A percentile compares a stretch with the other conserved stretches of the same genome.
phyloP scores from a whole-genome alignment of 441 rosid species.

The Mallotus japonicus region DNA sequence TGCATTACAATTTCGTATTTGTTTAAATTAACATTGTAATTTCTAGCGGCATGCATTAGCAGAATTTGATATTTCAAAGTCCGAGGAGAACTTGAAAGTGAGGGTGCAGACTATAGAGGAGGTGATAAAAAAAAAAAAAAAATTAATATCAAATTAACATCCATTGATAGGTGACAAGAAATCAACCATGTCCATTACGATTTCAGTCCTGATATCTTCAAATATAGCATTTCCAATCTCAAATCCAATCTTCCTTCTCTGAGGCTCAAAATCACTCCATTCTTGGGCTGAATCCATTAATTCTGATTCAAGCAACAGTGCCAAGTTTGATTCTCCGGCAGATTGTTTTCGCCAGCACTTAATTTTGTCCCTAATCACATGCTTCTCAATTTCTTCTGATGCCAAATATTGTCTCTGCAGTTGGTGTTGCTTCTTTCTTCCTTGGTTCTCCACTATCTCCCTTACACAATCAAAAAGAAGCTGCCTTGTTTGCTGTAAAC shows the following conservation, averaged over 20 bases:
- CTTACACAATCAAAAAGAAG: constrained; percentile 45
- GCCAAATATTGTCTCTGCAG: constrained; percentile 13
- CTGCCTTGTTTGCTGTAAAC: constrained; percentile 43
- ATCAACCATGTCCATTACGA: constrained; percentile 33
- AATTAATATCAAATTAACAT: not conserved
- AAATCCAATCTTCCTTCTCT: constrained; percentile 29
- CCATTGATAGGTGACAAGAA: not conserved
- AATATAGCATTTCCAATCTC: constrained; percentile 42
- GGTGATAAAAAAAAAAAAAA: not conserved
- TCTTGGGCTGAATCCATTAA: constrained; percentile 31
- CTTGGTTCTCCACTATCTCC: constrained; percentile 31
- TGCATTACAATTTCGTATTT: not conserved
- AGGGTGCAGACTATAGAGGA: not conserved
- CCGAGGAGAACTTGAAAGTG: not conserved
- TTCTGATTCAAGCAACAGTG: constrained; percentile 27
- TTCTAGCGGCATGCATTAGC: not conserved
- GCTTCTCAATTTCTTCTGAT: constrained; percentile 30
- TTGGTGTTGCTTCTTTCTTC: constrained; percentile 18
- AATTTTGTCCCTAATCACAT: constrained; percentile 23
- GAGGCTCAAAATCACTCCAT: constrained; percentile 33
- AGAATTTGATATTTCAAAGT: not conserved
- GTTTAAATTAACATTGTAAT: not conserved
- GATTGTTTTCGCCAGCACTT: constrained; percentile 27
- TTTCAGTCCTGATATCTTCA: constrained; percentile 35
- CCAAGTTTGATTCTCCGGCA: constrained; percentile 27